Percentiles rank a stretch among this genome's conserved stretches.
Conservation (phyloP, 768 basidiomycete species). For the Strobilomyces dryophilus region DNA sequence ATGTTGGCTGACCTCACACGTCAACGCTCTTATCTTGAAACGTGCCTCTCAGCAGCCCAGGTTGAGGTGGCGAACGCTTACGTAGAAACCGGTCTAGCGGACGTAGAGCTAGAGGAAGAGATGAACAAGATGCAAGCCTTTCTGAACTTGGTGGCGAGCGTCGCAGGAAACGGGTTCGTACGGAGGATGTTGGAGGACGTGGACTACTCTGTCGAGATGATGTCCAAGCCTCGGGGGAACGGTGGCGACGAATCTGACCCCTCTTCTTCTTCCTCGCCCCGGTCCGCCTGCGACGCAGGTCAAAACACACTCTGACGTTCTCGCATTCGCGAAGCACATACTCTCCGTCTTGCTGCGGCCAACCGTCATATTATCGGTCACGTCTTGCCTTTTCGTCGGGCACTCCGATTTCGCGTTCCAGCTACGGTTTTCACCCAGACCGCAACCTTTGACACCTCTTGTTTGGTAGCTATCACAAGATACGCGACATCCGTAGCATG, state of each 20-base stretch:
- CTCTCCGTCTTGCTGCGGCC: background rate
- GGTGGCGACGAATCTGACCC: background rate
- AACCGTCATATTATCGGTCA: background rate
- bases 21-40: conserved; percentile 21
- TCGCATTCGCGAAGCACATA: background rate
- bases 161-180: conserved; percentile 29
- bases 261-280: conserved; percentile 1
- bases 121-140: conserved; percentile 22
- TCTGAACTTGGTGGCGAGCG: conserved; percentile 16
- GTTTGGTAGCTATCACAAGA: background rate
- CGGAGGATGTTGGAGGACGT: conserved; percentile 23
- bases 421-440: background rate
- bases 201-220: conserved; percentile 9
- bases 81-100: conserved; percentile 25
- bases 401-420: background rate
- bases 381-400: background rate
- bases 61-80: conserved; percentile 21
- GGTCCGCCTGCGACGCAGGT: background rate
- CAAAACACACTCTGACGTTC: background rate
- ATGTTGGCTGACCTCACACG: conserved; percentile 27
- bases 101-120: conserved; percentile 25
- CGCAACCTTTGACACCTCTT: background rate
- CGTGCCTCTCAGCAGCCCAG: conserved; percentile 11
- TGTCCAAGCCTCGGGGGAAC: conserved; percentile 7
- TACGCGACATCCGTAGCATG: background rate